phyloP scores from a whole-genome alignment of 176 grass and related monocot genomes.

The Carex scoparia region DNA sequence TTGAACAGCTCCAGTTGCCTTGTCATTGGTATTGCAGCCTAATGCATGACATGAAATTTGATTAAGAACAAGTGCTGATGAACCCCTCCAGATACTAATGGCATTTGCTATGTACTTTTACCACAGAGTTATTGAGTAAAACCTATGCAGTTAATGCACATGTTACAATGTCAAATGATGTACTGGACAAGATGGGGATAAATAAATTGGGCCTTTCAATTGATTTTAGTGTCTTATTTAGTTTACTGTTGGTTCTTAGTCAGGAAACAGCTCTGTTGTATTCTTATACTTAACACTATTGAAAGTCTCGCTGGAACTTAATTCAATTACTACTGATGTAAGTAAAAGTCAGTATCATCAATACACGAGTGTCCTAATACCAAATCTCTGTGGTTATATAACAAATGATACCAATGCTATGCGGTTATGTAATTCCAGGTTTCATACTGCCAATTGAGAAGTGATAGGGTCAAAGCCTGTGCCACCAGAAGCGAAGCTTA shows the following conservation, averaged over 20 bases:
- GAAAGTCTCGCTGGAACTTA: background rate
- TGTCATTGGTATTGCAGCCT: slow-evolving; percentile 39
- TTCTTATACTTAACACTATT: background rate
- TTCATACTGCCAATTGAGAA: slow-evolving; percentile 24
- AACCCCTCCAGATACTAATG: background rate
- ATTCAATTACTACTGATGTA: background rate
- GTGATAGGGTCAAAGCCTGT: slow-evolving; percentile 65
- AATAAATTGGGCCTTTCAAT: background rate
- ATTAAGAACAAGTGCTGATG: background rate
- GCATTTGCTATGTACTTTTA: background rate
- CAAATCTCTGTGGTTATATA: background rate
- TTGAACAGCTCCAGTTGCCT: slow-evolving; percentile 38
- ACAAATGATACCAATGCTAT: background rate
- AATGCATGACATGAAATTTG: background rate
- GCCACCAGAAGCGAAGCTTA: slow-evolving; percentile 74
- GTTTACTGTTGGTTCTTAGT: background rate
- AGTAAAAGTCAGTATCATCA: background rate
- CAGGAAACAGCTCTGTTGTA: background rate
- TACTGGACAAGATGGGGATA: background rate
- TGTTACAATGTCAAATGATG: background rate
- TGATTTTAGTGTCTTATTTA: background rate
- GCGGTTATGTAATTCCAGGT: background rate
- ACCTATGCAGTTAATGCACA: background rate
- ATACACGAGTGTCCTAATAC: background rate
- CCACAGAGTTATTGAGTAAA: background rate